A percentile compares a stretch with the other conserved stretches of the same genome.
Evolutionary conservation across 2,329 filamentous ascomycete genomes (phyloP).

Genomic region (Fusarium verrucosum): DNA sequence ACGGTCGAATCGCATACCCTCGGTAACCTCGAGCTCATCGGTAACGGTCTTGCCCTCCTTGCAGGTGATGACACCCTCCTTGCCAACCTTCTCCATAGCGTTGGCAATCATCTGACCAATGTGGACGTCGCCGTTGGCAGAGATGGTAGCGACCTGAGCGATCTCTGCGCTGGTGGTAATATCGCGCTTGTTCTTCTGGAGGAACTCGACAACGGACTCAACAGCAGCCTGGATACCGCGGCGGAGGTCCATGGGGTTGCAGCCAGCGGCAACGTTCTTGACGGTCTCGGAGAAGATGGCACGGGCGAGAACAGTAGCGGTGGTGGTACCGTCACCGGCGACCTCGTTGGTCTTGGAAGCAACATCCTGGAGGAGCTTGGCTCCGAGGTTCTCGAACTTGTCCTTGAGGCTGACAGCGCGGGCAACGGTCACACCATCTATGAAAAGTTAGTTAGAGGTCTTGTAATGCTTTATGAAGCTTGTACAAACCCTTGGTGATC

Average conservation of each 20-base stretch:
- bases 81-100: conserved; percentile 99
- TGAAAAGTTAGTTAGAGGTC: conserved; percentile 26
- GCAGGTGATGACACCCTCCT: conserved; percentile 99
- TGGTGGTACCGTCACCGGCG: conserved; percentile 98
- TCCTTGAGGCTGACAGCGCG: conserved; percentile 93
- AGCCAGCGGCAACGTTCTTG: conserved; percentile 99
- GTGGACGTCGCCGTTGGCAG: conserved; percentile 94
- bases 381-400: conserved; percentile 99
- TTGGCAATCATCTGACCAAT: conserved; percentile 96
- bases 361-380: conserved; percentile 95
- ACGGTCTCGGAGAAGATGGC: conserved; percentile 99
- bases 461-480: not conserved
- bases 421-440: conserved; percentile 88
- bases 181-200: conserved; percentile 95
- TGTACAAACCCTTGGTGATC: conserved; percentile 91
- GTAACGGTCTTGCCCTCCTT: conserved; percentile 99
- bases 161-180: conserved; percentile 98
- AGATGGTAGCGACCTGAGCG: conserved; percentile 97
- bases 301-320: conserved; percentile 93
- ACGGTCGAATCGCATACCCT: conserved; percentile 99
- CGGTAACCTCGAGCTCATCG: conserved; percentile 97
- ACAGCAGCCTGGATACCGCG: conserved; percentile 97
- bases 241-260: conserved; percentile 99
- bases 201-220: conserved; percentile 90
- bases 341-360: conserved; percentile 99